Conservation (phyloP, 202 grass and related monocot species). For the Panicum hallii region DNA sequence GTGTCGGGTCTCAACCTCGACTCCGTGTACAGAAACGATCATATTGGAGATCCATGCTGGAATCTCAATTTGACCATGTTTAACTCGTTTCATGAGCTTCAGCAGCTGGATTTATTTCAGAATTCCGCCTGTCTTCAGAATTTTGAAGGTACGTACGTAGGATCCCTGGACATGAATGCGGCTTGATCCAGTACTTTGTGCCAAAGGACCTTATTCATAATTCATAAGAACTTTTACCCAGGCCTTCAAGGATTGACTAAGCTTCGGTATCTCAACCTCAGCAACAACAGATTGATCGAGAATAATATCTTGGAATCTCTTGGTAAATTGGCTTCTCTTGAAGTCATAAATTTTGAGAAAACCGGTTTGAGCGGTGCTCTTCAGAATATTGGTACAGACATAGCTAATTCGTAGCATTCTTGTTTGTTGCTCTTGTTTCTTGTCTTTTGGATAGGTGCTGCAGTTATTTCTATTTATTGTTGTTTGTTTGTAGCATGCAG, state of each 20-base stretch:
- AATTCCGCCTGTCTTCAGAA: not conserved
- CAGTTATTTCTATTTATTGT: not conserved
- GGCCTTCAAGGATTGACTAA: constrained; percentile 24
- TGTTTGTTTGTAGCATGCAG: not conserved
- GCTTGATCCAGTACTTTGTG: no score
- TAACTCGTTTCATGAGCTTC: constrained; percentile 33
- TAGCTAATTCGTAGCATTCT: not conserved
- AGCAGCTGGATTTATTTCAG: constrained; percentile 4
- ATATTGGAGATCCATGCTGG: not conserved
- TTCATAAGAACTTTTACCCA: not conserved
- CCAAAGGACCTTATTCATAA: no score
- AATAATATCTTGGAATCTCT: not conserved
- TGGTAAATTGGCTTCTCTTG: not conserved
- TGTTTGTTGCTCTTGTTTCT: not conserved
- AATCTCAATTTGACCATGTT: not conserved
- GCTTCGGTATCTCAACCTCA: constrained; percentile 24
- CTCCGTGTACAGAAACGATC: no score
- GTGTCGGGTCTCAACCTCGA: not conserved
- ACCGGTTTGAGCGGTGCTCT: not conserved
- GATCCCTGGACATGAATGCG: no score
- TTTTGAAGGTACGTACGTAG: not conserved
- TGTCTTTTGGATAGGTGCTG: no score
- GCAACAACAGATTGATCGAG: not conserved
- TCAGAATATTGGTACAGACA: not conserved
- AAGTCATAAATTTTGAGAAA: not conserved